phyloP scores from a whole-genome alignment of 1,284 basidiomycete genomes.

The Cryptococcus sp. region DNA sequence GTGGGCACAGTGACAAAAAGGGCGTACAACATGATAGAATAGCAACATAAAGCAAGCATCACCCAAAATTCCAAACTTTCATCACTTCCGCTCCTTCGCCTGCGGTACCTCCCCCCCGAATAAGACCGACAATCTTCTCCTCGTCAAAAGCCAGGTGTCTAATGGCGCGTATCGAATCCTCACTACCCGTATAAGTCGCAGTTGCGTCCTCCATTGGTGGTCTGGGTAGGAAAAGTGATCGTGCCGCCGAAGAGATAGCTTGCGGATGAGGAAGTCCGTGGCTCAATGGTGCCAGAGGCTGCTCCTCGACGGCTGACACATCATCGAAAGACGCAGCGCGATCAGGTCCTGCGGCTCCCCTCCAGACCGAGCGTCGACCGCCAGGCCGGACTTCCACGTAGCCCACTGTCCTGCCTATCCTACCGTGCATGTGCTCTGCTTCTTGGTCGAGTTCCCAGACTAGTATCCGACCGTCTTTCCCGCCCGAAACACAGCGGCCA shows the following conservation, averaged over 20 bases:
- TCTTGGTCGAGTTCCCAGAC: conserved; percentile 51
- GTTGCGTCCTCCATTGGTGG: conserved; percentile 20
- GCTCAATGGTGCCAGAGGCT: neutral
- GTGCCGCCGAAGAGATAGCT: conserved; percentile 44
- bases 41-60: neutral
- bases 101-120: conserved; percentile 14
- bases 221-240: conserved; percentile 41
- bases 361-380: conserved; percentile 24
- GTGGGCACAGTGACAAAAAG: too few relatives aligned
- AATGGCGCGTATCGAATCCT: conserved; percentile 22
- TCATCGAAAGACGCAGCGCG: conserved; percentile 1
- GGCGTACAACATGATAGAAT: too few relatives aligned
- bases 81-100: conserved; percentile 21
- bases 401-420: conserved; percentile 34
- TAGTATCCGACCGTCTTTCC: conserved; percentile 47
- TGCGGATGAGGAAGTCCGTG: conserved; percentile 40
- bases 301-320: neutral
- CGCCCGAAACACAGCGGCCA: conserved; percentile 46
- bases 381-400: conserved; percentile 45
- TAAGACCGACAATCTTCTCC: conserved; percentile 51
- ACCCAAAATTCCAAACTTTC: conserved; percentile 32
- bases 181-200: neutral
- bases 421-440: conserved; percentile 13
- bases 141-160: conserved; percentile 50
- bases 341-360: conserved; percentile 27